A percentile compares a stretch with the other conserved stretches of the same genome.
These are phyloP conservation scores for Inosperma sp. DNA, from an alignment of 768 basidiomycete species.

Conservation along the genomic window DNA sequence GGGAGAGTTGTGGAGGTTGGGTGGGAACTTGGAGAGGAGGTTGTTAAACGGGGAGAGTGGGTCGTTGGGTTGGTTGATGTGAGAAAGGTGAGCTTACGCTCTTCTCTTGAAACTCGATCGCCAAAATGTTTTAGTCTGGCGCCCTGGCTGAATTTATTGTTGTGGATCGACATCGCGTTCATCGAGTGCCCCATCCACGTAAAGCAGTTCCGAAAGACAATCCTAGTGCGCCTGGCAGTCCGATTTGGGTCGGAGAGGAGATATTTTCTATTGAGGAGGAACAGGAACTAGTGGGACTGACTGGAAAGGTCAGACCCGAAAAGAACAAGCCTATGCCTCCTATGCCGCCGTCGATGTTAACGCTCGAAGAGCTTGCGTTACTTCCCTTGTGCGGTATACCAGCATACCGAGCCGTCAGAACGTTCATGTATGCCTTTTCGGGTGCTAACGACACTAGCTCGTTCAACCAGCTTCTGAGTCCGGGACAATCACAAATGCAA, in stretches of 20 bases:
- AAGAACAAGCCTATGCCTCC: constrained; percentile 11
- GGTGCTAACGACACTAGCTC: neutral
- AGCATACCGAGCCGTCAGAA: constrained; percentile 79
- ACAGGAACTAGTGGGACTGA: too few relatives aligned
- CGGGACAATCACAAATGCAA: neutral
- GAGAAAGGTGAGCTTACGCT: constrained; percentile 56
- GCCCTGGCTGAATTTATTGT: constrained; percentile 84
- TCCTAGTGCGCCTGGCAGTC: constrained; percentile 11
- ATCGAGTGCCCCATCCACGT: constrained; percentile 63
- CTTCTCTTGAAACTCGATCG: constrained; percentile 13
- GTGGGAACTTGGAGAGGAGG: constrained; percentile 68
- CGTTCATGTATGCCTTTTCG: constrained; percentile 50
- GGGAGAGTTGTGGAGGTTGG: too few relatives aligned
- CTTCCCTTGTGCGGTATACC: constrained; percentile 74
- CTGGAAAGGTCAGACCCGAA: too few relatives aligned
- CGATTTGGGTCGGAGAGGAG: constrained; percentile 1
- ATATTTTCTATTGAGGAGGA: constrained; percentile 19
- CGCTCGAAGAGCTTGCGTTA: constrained; percentile 73
- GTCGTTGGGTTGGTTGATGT: constrained; percentile 77
- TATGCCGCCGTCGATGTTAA: constrained; percentile 19
- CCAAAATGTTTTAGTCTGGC: constrained; percentile 51
- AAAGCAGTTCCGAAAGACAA: constrained; percentile 20
- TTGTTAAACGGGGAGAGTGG: constrained; percentile 75
- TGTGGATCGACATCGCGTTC: constrained; percentile 71
- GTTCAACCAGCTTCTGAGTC: constrained; percentile 1